Percentiles rank a stretch among this genome's conserved stretches.
These are phyloP conservation scores for Phialocephala subalpina DNA, from an alignment of 2,329 filamentous ascomycete species.

Conservation along the genomic window DNA sequence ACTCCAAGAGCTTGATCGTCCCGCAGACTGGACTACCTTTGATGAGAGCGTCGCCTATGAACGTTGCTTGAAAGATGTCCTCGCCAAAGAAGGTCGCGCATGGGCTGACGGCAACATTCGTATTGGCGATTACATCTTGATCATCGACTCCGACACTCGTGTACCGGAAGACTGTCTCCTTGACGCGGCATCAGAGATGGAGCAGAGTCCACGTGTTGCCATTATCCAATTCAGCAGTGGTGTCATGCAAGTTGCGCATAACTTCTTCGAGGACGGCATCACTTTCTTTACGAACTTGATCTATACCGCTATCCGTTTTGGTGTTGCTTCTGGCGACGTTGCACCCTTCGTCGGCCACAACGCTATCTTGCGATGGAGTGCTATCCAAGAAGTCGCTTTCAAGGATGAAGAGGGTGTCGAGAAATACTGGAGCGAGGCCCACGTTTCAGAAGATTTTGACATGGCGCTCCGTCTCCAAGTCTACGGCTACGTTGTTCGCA, in stretches of 20 bases:
- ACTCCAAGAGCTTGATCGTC: slow-evolving; percentile 56
- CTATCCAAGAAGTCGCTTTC: slow-evolving; percentile 78
- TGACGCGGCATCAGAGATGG: slow-evolving; percentile 83
- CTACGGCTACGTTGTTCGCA: slow-evolving; percentile 74
- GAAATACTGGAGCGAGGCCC: slow-evolving; percentile 83
- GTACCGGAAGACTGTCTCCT: slow-evolving; percentile 74
- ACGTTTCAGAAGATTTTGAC: slow-evolving; percentile 83
- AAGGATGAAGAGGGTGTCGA: slow-evolving; percentile 74
- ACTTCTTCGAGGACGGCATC: slow-evolving; percentile 75
- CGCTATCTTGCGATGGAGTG: slow-evolving; percentile 77
- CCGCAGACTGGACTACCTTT: slow-evolving; percentile 69
- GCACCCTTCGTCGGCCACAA: slow-evolving; percentile 86
- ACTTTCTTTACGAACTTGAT: slow-evolving; percentile 78
- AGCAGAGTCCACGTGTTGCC: slow-evolving; percentile 78
- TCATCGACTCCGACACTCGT: slow-evolving; percentile 83
- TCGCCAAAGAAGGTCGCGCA: slow-evolving; percentile 72
- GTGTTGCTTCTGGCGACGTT: slow-evolving; percentile 79
- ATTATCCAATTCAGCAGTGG: slow-evolving; percentile 81
- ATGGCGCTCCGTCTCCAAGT: slow-evolving; percentile 81
- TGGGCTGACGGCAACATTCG: slow-evolving; percentile 89
- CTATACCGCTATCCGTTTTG: slow-evolving; percentile 78
- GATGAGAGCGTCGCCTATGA: slow-evolving; percentile 74
- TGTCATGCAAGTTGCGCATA: slow-evolving; percentile 80
- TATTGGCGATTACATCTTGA: slow-evolving; percentile 81
- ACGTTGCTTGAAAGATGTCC: slow-evolving; percentile 67